Percentiles rank a stretch among this genome's conserved stretches.
Evolutionary conservation across 2,329 filamentous ascomycete species (phyloP).

Genomic region (Aspergillus spinulosporus): DNA sequence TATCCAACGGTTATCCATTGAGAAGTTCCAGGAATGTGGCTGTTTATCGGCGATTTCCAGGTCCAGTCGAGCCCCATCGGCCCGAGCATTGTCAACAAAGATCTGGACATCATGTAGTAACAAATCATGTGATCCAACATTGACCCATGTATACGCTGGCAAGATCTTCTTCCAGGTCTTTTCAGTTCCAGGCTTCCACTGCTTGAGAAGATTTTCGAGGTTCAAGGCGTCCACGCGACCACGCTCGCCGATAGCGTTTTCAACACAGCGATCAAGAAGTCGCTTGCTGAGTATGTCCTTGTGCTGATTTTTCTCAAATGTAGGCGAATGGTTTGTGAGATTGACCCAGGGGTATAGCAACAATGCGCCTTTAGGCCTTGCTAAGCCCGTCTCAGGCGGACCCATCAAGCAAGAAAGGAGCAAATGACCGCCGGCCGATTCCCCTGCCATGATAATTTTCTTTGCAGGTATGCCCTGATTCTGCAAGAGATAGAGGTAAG

Average conservation of each 20-base stretch:
- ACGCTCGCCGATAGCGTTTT: not conserved
- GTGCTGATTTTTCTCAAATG: not conserved
- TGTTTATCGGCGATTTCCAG: not conserved
- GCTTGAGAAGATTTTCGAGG: not conserved
- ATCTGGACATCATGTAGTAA: not conserved
- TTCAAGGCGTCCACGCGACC: not conserved
- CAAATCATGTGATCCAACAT: not conserved
- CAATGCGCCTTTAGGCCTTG: not conserved
- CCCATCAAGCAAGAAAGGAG: not conserved
- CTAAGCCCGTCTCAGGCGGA: not conserved
- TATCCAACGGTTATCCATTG: not conserved
- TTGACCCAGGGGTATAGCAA: slow-evolving; percentile 1
- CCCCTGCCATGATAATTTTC: not conserved
- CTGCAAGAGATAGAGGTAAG: not conserved
- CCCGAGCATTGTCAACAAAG: not conserved
- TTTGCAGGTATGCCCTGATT: not conserved
- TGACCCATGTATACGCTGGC: not conserved
- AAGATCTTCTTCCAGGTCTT: not conserved
- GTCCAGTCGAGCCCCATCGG: not conserved
- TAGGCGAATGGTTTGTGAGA: not conserved
- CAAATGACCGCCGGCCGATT: slow-evolving; percentile 8
- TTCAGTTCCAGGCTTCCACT: no score
- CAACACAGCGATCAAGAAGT: not conserved
- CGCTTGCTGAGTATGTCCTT: not conserved
- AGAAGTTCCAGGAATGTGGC: not conserved